Base-by-base conservation (phyloP, 2,329 filamentous ascomycete species). In the Sporothrix curviconia region DNA sequence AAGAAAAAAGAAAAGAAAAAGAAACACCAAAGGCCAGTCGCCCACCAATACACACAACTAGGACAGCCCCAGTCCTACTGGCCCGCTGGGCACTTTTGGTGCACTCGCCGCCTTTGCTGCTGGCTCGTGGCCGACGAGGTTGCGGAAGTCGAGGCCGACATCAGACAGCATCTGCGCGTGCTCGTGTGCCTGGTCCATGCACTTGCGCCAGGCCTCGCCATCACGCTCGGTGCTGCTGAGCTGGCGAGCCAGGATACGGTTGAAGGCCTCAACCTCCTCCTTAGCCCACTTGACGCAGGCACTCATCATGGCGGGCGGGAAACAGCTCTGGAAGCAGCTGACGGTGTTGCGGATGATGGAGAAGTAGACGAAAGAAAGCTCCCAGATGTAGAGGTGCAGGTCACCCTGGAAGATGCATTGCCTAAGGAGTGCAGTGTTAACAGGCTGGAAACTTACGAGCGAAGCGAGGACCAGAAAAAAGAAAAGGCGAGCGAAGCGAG, bases 271-370 rank as follows among this genome's bases (percentile, higher is more conserved):
- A 1, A 97, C 84, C 68, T 95, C 86, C 65, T 94, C 87, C 72
- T 96, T 97, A n/a, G 91, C 92, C 94, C 94, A 99, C 68, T 92
- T 95, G 66, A 99, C 92, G 65, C 91, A 95, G 0, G 92, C 91
- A 66, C 90, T 95, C 81, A 94, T 95, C 76, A 94, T 90, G 14
- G 85, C 78, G 25, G 89, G 81, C 11, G 91, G 86, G 69, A 97
- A 97, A 69, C 90, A 95, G 55, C 78, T 76, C 68, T 95, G 90
- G 72, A 94, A 96, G 67, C 89, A 92, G 66, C 83, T 82, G 60
- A 97, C 88, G 0, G 94, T 97, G 72, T 97, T 96, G 65, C 90
- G 86, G 68, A 99, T 92, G 63, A 96, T 81, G 55, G 86, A 91
- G 73, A 99, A 99, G 72, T 96, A 96, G 58, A 96, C 91, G 71